These are phyloP conservation scores for Penicillium freii DNA, from an alignment of 2,329 filamentous ascomycete species.

Conservation along the genomic window DNA sequence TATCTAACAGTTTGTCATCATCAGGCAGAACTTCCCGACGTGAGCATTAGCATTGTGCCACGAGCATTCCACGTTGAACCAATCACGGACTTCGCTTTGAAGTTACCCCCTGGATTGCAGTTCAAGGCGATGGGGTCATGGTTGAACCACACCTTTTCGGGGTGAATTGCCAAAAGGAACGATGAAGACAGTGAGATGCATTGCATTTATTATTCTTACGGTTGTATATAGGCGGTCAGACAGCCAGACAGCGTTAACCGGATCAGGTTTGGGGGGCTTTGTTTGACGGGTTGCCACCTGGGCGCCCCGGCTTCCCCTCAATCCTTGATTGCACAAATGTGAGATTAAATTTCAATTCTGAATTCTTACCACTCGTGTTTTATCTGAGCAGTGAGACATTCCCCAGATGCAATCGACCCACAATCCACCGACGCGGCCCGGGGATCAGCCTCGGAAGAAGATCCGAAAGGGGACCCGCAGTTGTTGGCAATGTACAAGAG, in stretches of 20 bases:
- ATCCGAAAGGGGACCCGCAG: constrained; percentile 19
- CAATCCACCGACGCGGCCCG: neutral
- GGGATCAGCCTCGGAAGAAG: constrained; percentile 16
- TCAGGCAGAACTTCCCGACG: neutral
- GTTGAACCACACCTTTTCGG: neutral
- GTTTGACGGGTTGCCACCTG: neutral
- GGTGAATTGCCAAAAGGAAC: no score
- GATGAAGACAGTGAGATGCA: neutral
- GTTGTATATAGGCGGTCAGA: neutral
- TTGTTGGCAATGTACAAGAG: constrained; percentile 18
- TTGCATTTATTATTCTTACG: neutral
- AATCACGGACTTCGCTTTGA: neutral
- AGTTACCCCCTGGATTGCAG: neutral
- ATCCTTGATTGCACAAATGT: neutral
- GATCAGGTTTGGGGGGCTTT: neutral
- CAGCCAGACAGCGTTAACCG: no score
- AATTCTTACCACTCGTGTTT: neutral
- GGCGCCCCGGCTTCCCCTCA: neutral
- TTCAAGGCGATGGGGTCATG: neutral
- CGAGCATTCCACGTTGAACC: neutral
- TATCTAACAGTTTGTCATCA: neutral
- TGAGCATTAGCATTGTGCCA: neutral
- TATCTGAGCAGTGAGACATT: neutral
- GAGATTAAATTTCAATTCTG: neutral
- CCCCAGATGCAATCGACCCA: neutral